Base-by-base conservation (phyloP, 73 alveolate genomes). In the Paramecium primaurelia region DNA sequence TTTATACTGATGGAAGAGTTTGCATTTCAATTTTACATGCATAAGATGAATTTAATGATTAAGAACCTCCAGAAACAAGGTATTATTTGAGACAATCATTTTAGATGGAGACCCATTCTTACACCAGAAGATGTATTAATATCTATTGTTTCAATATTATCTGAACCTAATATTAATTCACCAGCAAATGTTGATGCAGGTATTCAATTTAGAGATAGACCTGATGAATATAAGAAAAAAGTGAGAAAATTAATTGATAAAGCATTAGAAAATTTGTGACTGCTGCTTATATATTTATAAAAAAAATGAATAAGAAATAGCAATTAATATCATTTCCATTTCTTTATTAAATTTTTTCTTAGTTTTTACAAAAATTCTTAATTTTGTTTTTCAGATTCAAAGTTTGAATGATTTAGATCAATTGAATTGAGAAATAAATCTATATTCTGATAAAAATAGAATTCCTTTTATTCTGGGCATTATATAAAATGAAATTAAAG, bases 121-220 rank as follows among this genome's bases (percentile, higher is more conserved):
- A 97, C 98, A 20, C 98, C 97, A 37, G 99, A 97, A 87, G 94
- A 93, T 49, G 95, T 97, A 12, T 42, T 97, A 54, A 86, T 97
- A 14, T 92, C 97, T 45, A 98, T 97, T 18, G 95, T 97, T 20
- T 95, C 98, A 28, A 97, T 97, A 99, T 94, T 97, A 58, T 95
- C 94, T 75, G 99, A 97, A 54, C 99, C 99, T 12, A 97, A 97
- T 86, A 92, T 95, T 51, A 96, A 96, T 90, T 90, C 97, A 37
- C 99, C 99, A 20, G 99, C 99, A 16, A 96, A 97, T 93, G 95
- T 97, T 71, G 99, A 97, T 93, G 99, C 99, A 25, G 49, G 89
- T 32, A 96, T 96, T 37, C 84, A 91, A 86, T 97, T 94, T 80
- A 94, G 97, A 77, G 97, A 96, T 40, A 93, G 93, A 93, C 85